Conservation (phyloP, 139 green algal species). For the Pseudopediastrum boryanum region DNA sequence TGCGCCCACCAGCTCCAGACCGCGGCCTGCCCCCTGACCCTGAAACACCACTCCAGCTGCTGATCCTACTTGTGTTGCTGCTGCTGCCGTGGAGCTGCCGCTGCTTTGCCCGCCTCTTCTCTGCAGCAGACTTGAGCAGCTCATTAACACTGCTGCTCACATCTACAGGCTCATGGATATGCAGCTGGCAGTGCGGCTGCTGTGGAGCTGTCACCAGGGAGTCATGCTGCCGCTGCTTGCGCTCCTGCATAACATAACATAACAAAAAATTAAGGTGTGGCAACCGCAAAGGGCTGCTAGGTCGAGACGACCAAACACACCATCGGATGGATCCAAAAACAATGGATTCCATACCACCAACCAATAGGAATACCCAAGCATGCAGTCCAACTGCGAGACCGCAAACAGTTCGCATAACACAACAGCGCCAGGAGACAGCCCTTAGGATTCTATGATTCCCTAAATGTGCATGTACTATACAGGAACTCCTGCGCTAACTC, state of each 20-base stretch:
- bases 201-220: constrained; percentile 7
- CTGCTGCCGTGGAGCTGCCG: constrained; percentile 2
- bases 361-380: too few relatives aligned
- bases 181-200: constrained; percentile 36
- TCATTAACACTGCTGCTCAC: constrained; percentile 5
- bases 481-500: too few relatives aligned
- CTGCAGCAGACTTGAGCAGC: constrained; percentile 25
- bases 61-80: constrained; percentile 6
- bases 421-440: too few relatives aligned
- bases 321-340: background rate
- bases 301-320: background rate
- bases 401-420: background rate
- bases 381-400: background rate
- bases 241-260: background rate
- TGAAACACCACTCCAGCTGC: constrained; percentile 21
- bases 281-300: background rate
- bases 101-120: constrained; percentile 11
- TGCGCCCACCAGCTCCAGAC: too few relatives aligned
- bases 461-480: too few relatives aligned
- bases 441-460: too few relatives aligned
- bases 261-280: background rate
- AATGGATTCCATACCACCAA: background rate
- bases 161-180: constrained; percentile 11
- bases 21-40: too few relatives aligned
- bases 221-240: constrained; percentile 17